These are phyloP conservation scores for Westerdykella sp. DNA, from an alignment of 2,329 filamentous ascomycete species.

Conservation along the genomic window DNA sequence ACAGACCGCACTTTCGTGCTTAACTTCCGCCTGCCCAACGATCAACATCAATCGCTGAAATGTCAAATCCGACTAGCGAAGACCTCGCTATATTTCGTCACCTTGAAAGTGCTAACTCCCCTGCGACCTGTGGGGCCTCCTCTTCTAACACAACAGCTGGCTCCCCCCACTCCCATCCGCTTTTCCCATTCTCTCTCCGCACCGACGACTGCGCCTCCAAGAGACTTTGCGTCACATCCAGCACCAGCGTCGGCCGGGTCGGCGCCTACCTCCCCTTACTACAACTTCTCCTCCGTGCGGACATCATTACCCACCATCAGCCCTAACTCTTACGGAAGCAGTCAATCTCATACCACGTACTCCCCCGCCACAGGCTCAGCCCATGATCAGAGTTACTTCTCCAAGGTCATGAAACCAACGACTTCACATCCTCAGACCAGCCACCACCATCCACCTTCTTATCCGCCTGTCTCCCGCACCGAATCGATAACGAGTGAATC, in stretches of 20 bases:
- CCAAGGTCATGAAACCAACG: constrained; percentile 21
- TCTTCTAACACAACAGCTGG: constrained; percentile 31
- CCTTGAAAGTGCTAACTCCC: constrained; percentile 34
- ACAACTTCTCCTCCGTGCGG: constrained; percentile 29
- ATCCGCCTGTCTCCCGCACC: constrained; percentile 20
- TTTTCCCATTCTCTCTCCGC: constrained; percentile 26
- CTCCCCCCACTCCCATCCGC: constrained; percentile 24
- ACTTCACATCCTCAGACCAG: constrained; percentile 21
- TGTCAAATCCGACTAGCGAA: constrained; percentile 37
- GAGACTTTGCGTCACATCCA: constrained; percentile 27
- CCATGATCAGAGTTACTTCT: constrained; percentile 29
- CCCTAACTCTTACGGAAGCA: constrained; percentile 30
- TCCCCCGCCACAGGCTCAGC: constrained; percentile 31
- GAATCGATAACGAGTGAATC: constrained; percentile 22
- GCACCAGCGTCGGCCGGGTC: constrained; percentile 29
- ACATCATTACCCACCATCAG: constrained; percentile 31
- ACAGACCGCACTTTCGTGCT: constrained; percentile 37
- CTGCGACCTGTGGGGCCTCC: constrained; percentile 19
- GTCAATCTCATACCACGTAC: constrained; percentile 19
- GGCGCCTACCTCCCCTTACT: constrained; percentile 31
- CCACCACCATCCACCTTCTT: constrained; percentile 15
- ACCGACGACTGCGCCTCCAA: constrained; percentile 17
- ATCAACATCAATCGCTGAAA: constrained; percentile 31
- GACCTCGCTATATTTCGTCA: constrained; percentile 43
- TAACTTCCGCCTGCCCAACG: constrained; percentile 34